phyloP scores from a whole-genome alignment of 768 basidiomycete species.

The Pleurotus tuber-regium region DNA sequence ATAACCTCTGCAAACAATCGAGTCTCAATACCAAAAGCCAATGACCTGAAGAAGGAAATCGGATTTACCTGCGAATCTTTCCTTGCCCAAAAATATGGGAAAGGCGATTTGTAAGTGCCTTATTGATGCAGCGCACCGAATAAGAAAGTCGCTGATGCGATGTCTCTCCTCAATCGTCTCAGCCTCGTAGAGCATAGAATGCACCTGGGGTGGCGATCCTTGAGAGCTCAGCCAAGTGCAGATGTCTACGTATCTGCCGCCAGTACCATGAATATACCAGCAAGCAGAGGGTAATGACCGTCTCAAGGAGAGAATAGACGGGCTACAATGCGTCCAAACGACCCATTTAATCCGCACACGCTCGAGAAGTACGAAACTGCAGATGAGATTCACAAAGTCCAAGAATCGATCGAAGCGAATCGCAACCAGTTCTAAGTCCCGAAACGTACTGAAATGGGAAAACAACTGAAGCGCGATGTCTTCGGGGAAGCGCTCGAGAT shows the following conservation, averaged over 20 bases:
- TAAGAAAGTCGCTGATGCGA: not conserved
- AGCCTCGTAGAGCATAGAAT: conserved; percentile 1
- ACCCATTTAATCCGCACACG: conserved; percentile 1
- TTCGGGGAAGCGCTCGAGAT: conserved; percentile 2
- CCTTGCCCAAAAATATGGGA: not conserved
- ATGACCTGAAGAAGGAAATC: not conserved
- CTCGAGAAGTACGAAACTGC: not conserved
- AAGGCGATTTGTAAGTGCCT: not conserved
- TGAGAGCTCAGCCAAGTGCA: conserved; percentile 4
- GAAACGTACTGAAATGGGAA: not conserved
- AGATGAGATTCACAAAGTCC: conserved; percentile 1
- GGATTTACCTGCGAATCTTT: not conserved
- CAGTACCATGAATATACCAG: conserved; percentile 1
- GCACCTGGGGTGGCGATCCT: not conserved
- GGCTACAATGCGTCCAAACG: not conserved
- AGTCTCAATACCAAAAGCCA: not conserved
- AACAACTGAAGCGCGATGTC: conserved; percentile 4
- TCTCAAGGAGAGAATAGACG: not conserved
- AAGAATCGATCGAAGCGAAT: conserved; percentile 6
- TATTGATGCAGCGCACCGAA: not conserved
- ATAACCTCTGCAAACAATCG: not conserved
- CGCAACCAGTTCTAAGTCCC: not conserved
- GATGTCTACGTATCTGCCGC: not conserved
- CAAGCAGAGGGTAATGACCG: not conserved
- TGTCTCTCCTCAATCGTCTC: not conserved